Percentiles rank a stretch among this genome's conserved stretches.
Evolutionary conservation across 768 basidiomycete genomes (phyloP).

Genomic region (Psilocybe cubensis): DNA sequence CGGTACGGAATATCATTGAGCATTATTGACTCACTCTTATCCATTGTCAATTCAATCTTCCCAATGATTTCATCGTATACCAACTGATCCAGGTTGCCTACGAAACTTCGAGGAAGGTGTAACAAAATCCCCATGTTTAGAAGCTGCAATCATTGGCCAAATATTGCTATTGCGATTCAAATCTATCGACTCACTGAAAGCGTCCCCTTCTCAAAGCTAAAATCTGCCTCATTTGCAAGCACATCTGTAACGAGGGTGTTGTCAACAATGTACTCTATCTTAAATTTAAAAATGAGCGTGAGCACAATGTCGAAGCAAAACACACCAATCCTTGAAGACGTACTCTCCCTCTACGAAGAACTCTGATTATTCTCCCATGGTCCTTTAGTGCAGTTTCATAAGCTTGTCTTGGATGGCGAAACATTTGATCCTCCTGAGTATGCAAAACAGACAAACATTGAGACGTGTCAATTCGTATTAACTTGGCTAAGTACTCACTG

Average conservation of each 20-base stretch:
- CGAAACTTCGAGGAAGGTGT: background rate
- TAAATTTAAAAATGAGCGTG: background rate
- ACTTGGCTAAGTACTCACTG: too few relatives aligned
- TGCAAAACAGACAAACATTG: too few relatives aligned
- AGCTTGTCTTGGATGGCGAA: background rate
- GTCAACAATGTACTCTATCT: conserved; percentile 9
- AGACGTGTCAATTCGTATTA: too few relatives aligned
- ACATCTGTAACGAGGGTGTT: background rate
- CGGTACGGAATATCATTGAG: background rate
- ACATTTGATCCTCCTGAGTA: too few relatives aligned
- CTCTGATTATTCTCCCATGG: background rate
- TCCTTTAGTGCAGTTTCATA: background rate
- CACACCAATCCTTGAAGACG: background rate
- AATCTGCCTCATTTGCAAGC: background rate
- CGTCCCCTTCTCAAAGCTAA: conserved; percentile 2
- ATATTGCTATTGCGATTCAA: too few relatives aligned
- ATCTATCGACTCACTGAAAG: background rate
- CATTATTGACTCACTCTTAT: background rate
- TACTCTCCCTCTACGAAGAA: conserved; percentile 1
- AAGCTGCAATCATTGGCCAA: too few relatives aligned
- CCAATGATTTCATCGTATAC: background rate
- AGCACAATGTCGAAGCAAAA: too few relatives aligned
- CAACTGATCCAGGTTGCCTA: background rate
- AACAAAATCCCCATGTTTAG: background rate
- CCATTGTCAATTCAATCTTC: background rate